Conservation (phyloP, 331 rosid genomes). For the Arachis monticola region DNA sequence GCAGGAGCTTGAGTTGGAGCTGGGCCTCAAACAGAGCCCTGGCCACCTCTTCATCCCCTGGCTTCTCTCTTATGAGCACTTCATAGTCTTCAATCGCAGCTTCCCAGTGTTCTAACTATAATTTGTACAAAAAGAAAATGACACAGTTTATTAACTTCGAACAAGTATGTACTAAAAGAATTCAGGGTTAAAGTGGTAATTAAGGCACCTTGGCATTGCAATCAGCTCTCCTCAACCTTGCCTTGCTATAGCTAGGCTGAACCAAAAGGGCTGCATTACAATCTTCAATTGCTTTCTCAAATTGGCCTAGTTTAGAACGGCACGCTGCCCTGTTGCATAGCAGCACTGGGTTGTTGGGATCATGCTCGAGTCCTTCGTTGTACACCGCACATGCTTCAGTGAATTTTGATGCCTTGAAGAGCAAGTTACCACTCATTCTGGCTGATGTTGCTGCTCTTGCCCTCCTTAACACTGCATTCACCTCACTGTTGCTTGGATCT, state of each 20-base stretch:
- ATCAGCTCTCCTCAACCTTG: conserved; percentile 88
- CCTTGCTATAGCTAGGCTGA: conserved; percentile 90
- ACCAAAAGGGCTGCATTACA: conserved; percentile 75
- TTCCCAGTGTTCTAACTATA: conserved; percentile 93
- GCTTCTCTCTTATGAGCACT: conserved; percentile 72
- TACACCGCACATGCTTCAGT: conserved; percentile 67
- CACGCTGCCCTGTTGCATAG: conserved; percentile 95
- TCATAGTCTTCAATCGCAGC: conserved; percentile 89
- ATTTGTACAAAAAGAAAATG: conserved; percentile 18
- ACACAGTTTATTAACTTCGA: not conserved
- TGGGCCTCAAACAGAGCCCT: conserved; percentile 83
- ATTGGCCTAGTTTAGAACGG: conserved; percentile 83
- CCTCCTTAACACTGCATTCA: conserved; percentile 59
- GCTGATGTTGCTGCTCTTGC: conserved; percentile 66
- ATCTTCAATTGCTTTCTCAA: conserved; percentile 93
- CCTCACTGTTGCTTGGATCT: conserved; percentile 69
- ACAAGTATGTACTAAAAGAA: not conserved
- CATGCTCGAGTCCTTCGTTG: conserved; percentile 83
- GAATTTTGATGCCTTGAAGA: conserved; percentile 83
- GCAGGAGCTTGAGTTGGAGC: conserved; percentile 66
- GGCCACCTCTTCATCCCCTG: conserved; percentile 89
- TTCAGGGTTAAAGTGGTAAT: conserved; percentile 18
- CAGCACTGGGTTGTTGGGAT: conserved; percentile 75
- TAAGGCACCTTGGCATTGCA: conserved; percentile 80
- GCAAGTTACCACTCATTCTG: conserved; percentile 80